A percentile compares a stretch with the other conserved stretches of the same genome.
Conservation (phyloP, 2,329 filamentous ascomycete genomes). For the Diaporthe caulivora region DNA sequence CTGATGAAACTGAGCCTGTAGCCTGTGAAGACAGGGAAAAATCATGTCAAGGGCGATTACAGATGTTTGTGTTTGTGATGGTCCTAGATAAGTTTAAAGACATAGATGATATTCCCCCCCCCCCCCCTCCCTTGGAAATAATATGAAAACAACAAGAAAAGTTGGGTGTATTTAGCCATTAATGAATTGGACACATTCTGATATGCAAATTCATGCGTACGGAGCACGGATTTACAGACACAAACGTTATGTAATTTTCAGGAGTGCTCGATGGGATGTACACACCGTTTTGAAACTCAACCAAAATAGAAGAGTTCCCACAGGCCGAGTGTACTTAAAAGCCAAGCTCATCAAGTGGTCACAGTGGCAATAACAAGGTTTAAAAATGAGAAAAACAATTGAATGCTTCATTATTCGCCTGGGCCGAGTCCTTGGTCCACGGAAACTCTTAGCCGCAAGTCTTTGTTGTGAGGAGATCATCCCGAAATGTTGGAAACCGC, state of each 20-base stretch:
- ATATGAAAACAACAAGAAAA: no score
- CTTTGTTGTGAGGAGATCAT: conserved; percentile 19
- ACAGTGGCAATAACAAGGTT: not conserved
- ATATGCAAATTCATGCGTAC: no score
- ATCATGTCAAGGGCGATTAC: no score
- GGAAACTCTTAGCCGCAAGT: not conserved
- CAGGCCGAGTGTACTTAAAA: not conserved
- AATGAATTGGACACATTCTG: no score
- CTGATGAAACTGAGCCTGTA: no score
- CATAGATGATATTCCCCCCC: no score
- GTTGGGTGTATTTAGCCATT: not conserved
- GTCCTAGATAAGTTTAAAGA: no score
- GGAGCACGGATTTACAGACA: no score
- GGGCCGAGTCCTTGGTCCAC: not conserved
- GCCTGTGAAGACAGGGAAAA: no score
- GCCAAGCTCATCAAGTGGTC: not conserved
- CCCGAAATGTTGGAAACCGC: not conserved
- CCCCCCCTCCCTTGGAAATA: no score
- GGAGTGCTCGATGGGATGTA: not conserved
- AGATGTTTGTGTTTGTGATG: no score
- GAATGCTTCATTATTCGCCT: not conserved
- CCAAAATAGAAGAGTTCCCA: not conserved
- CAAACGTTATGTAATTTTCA: no score
- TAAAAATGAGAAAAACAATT: not conserved
- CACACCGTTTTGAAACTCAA: not conserved